These are phyloP conservation scores for Fusarium pseudonygamai DNA, from an alignment of 2,329 filamentous ascomycete species.

Conservation along the genomic window DNA sequence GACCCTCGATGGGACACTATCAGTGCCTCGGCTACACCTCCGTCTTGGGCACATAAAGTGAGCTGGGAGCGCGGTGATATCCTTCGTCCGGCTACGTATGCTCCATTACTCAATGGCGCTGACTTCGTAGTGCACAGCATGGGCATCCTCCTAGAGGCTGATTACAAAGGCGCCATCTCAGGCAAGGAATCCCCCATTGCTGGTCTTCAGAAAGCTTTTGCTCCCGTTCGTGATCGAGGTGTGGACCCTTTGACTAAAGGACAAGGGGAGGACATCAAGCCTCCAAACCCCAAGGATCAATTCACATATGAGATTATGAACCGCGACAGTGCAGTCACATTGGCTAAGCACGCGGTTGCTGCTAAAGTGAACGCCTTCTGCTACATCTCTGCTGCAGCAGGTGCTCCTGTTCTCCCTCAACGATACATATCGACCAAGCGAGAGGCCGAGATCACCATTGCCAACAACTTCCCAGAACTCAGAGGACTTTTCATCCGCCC, in stretches of 20 bases:
- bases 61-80: constrained; percentile 91
- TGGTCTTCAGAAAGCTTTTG: constrained; percentile 83
- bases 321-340: constrained; percentile 83
- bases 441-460: constrained; percentile 83
- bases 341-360: constrained; percentile 78
- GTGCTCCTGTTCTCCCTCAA: constrained; percentile 82
- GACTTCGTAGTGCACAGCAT: constrained; percentile 92
- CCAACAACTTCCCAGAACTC: constrained; percentile 76
- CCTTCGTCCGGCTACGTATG: constrained; percentile 83
- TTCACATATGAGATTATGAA: constrained; percentile 99
- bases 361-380: constrained; percentile 76
- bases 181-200: constrained; percentile 84
- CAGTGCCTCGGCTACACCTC: constrained; percentile 74
- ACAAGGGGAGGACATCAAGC: constrained; percentile 67
- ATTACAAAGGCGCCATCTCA: constrained; percentile 93
- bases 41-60: constrained; percentile 83
- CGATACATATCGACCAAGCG: constrained; percentile 93
- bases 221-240: constrained; percentile 68
- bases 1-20: constrained; percentile 86
- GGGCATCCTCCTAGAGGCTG: constrained; percentile 95
- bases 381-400: constrained; percentile 89
- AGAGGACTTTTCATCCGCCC: constrained; percentile 84
- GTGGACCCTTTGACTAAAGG: constrained; percentile 75
- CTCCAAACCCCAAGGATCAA: constrained; percentile 75
- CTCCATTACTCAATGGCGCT: constrained; percentile 76